Evolutionary conservation across 2,329 filamentous ascomycete genomes (phyloP).

Genomic region (Pseudogymnoascus pannorum): DNA sequence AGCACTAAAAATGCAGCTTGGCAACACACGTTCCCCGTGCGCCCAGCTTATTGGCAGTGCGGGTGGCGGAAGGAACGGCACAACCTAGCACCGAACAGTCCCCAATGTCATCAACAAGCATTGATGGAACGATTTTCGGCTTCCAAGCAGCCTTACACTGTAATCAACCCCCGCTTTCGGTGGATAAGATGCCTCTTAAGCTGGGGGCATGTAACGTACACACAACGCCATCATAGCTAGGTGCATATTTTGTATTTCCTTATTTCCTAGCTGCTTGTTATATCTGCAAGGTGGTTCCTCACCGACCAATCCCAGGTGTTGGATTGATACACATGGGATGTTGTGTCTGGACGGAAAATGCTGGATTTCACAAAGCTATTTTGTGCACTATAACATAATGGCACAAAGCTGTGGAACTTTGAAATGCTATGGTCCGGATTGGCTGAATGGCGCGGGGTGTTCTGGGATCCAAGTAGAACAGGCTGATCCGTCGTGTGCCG

Average conservation of each 20-base stretch:
- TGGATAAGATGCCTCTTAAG: neutral
- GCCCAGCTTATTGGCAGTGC: slow-evolving; percentile 4
- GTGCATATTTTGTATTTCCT: neutral
- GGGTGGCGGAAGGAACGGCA: slow-evolving; percentile 1
- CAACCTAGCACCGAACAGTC: neutral
- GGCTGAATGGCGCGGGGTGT: neutral
- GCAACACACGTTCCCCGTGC: neutral
- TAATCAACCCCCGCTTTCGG: slow-evolving; percentile 2
- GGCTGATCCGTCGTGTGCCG: neutral
- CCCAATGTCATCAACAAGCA: neutral
- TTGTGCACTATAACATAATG: neutral
- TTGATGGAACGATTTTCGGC: neutral
- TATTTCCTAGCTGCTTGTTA: neutral
- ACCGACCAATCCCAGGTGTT: neutral
- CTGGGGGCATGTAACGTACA: neutral
- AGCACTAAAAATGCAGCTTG: neutral
- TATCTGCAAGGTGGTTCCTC: neutral
- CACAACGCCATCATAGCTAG: neutral
- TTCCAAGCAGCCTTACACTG: neutral
- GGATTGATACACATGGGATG: slow-evolving; percentile 7
- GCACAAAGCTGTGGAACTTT: neutral
- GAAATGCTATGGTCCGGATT: neutral
- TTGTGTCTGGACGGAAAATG: neutral
- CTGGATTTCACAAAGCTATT: neutral
- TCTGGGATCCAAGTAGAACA: neutral